Evolutionary conservation across 139 green algal species (phyloP), one percentile per base, ranked within the genome.

Genomic region (Chlamydomonas schloesseri): DNA sequence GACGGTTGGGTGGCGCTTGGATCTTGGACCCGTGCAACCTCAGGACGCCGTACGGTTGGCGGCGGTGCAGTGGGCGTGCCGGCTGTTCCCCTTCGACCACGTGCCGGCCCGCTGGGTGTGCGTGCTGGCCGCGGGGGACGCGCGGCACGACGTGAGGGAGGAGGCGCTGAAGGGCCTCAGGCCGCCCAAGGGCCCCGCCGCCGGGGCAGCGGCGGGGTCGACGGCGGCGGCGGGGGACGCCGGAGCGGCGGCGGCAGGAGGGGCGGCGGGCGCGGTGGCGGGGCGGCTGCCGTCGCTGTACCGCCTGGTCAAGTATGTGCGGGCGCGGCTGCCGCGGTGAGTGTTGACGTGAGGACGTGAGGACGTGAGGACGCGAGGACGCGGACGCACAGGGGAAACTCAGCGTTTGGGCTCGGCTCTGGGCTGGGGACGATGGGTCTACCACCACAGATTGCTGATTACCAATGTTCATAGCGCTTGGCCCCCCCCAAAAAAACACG

Each of bases 51-150:
- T 91, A 21, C 89, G 96, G 26, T 81, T 96, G 69, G 93, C 90
- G 62, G 94, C 96, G 0, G 90, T 96, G 58, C 96, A 98, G 81
- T 99, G 96, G 96, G 93, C 95, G 2, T 81, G 86, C 53, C 78
- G 88, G 20, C 86, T 98, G 53, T 98, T 97, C 86, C 92, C 94
- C 1, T 94, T 96, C 55, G 71, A 60, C 62, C 87, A 97, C 87
- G 72, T 94, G 36, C 70, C 82, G 0, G 60, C 83, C 20, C 88
- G 91, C 55, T 94, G 89, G 46, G 70, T 92, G 15, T 92, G 88
- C 58, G 34, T 94, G 0, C 74, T 97, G n/a, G 90, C 87, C 0
- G 88, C 92, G 0, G 92, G 88, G 2, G 95, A 97, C 74, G n/a
- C 71, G 18, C 93, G 93, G 71, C 91, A 94, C 36, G 91, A 95